Percentiles rank a stretch among this genome's conserved stretches.
Evolutionary conservation across 2,329 filamentous ascomycete species (phyloP).

Genomic region (Alternaria viburni): DNA sequence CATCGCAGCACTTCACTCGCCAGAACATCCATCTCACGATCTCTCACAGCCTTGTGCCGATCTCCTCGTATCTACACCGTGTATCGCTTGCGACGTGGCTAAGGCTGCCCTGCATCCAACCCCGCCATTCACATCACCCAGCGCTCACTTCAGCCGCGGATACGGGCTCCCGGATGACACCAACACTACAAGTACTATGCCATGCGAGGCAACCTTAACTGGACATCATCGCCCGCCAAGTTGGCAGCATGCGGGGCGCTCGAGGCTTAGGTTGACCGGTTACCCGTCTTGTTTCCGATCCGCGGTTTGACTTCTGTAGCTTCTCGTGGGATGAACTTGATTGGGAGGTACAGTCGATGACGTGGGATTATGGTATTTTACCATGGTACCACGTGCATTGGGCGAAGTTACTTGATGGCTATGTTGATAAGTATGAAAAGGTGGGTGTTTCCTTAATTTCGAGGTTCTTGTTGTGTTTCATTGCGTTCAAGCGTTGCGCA

Average conservation of each 20-base stretch:
- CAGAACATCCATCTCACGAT: neutral
- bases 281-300: conserved; percentile 10
- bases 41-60: conserved; percentile 9
- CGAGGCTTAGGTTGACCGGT: conserved; percentile 13
- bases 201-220: conserved; percentile 14
- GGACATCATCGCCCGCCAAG: conserved; percentile 17
- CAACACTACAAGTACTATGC: neutral
- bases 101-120: conserved; percentile 7
- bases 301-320: neutral
- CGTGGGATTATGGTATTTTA: neutral
- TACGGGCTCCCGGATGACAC: conserved; percentile 5
- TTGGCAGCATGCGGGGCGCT: neutral
- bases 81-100: neutral
- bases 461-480: neutral
- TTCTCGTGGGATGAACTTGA: conserved; percentile 3
- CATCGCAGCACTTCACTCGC: neutral
- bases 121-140: conserved; percentile 6
- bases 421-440: conserved; percentile 3
- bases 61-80: conserved; percentile 1
- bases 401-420: neutral
- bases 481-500: neutral
- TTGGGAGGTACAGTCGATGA: conserved; percentile 18
- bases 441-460: neutral
- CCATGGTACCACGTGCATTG: conserved; percentile 2
- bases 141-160: neutral